Evolutionary conservation across 768 basidiomycete genomes (phyloP).

Genomic region (Serpula lacrymans): DNA sequence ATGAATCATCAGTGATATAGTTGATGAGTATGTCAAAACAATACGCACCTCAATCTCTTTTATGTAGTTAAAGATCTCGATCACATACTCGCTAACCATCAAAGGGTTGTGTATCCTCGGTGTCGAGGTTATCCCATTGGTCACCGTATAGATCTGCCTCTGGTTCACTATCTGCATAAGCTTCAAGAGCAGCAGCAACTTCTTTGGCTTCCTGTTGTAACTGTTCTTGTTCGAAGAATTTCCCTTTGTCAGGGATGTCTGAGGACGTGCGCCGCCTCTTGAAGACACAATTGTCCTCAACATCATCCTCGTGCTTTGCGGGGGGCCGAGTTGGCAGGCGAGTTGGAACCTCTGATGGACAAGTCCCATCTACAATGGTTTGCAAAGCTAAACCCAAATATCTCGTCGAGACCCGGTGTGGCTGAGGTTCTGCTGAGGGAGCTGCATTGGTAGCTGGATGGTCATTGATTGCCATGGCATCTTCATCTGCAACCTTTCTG

Average conservation of each 20-base stretch:
- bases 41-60: constrained; percentile 72
- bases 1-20: no score
- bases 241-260: constrained; percentile 44
- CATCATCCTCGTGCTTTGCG: constrained; percentile 43
- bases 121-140: constrained; percentile 90
- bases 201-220: constrained; percentile 21
- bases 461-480: constrained; percentile 52
- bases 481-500: constrained; percentile 35
- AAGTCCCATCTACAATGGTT: no score
- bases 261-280: constrained; percentile 81
- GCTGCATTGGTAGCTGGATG: constrained; percentile 16
- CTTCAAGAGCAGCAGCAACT: constrained; percentile 41
- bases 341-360: constrained; percentile 19
- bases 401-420: constrained; percentile 18
- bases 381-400: constrained; percentile 22
- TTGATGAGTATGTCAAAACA: constrained; percentile 53
- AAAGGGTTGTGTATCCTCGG: constrained; percentile 90
- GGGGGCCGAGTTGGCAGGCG: constrained; percentile 31
- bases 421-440: background rate
- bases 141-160: constrained; percentile 65
- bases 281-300: constrained; percentile 54
- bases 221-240: constrained; percentile 39
- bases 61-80: constrained; percentile 91
- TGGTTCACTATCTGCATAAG: constrained; percentile 39
- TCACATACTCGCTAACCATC: constrained; percentile 97